Evolutionary conservation across 352 stramenopile genomes (phyloP).

Genomic region (Stephanocyclus meneghinianus): DNA sequence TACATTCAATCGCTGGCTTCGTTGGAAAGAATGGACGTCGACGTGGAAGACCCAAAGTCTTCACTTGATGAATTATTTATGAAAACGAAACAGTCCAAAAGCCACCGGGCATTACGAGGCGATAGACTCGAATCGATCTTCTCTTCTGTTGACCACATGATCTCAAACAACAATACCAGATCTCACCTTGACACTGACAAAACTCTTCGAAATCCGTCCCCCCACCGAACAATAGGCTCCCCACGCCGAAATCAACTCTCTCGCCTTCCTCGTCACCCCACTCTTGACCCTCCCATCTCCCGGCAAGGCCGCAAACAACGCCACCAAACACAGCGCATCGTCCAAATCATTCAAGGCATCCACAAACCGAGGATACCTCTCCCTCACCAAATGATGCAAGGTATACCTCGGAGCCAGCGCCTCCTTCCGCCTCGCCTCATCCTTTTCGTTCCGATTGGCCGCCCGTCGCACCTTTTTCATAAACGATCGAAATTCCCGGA

Average conservation of each 20-base stretch:
- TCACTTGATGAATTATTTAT: no score
- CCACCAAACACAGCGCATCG: conserved; percentile 95
- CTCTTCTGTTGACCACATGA: neutral
- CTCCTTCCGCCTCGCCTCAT: conserved; percentile 76
- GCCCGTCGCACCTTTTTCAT: conserved; percentile 94
- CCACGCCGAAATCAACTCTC: conserved; percentile 93
- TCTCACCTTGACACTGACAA: conserved; percentile 96
- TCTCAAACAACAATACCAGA: neutral
- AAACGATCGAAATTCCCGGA: conserved; percentile 97
- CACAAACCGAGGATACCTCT: conserved; percentile 95
- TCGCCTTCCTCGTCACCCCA: conserved; percentile 88
- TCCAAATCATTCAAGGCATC: conserved; percentile 98
- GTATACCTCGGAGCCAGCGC: conserved; percentile 87
- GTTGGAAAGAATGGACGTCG: no score
- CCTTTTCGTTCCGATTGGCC: conserved; percentile 79
- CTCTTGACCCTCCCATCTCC: conserved; percentile 87
- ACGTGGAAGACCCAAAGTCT: no score
- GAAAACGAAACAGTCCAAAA: no score
- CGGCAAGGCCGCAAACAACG: conserved; percentile 96
- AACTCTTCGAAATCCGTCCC: conserved; percentile 92
- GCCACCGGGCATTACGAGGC: no score
- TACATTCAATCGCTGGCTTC: no score
- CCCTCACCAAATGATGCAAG: conserved; percentile 97
- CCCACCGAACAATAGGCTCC: conserved; percentile 91
- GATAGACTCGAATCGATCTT: neutral